phyloP scores from a whole-genome alignment of 768 basidiomycete species.

The Hypsizygus marmoreus region DNA sequence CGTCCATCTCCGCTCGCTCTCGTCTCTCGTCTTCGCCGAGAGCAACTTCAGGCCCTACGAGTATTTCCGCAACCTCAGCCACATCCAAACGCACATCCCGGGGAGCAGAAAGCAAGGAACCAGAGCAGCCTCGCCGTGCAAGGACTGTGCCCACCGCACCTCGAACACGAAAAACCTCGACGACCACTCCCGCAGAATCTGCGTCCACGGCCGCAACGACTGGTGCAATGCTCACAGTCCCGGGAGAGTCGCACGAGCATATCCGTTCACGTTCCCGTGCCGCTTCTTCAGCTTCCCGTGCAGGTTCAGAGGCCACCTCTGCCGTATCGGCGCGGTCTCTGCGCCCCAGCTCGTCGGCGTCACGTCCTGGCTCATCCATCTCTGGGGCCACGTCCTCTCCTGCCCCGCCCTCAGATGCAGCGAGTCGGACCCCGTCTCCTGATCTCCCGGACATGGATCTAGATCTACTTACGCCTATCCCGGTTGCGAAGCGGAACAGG shows the following conservation, averaged over 20 bases:
- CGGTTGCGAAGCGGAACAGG: conserved; percentile 21
- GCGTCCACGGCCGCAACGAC: background rate
- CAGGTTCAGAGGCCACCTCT: conserved; percentile 16
- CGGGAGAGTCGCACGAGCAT: background rate
- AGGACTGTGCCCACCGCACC: conserved; percentile 28
- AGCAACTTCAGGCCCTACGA: conserved; percentile 5
- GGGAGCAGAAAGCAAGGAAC: conserved; percentile 7
- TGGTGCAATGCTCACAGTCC: conserved; percentile 2
- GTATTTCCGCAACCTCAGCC: conserved; percentile 11
- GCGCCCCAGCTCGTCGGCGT: conserved; percentile 15
- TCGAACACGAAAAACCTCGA: conserved; percentile 23
- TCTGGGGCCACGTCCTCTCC: conserved; percentile 24
- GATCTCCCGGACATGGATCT: conserved; percentile 36
- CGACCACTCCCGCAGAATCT: conserved; percentile 11
- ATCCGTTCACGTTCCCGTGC: conserved; percentile 6
- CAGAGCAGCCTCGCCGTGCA: conserved; percentile 27
- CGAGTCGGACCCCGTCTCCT: conserved; percentile 43
- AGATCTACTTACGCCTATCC: conserved; percentile 37
- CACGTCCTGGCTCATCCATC: conserved; percentile 29
- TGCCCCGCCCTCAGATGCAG: conserved; percentile 17
- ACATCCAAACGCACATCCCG: conserved; percentile 4
- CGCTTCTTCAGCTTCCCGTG: conserved; percentile 12
- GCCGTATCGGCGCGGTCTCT: conserved; percentile 13
- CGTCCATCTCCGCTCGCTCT: conserved; percentile 2
- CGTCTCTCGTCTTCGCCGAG: conserved; percentile 14